Evolutionary conservation across 805 yeast species (phyloP).

Genomic region (Candida sithepensis): DNA sequence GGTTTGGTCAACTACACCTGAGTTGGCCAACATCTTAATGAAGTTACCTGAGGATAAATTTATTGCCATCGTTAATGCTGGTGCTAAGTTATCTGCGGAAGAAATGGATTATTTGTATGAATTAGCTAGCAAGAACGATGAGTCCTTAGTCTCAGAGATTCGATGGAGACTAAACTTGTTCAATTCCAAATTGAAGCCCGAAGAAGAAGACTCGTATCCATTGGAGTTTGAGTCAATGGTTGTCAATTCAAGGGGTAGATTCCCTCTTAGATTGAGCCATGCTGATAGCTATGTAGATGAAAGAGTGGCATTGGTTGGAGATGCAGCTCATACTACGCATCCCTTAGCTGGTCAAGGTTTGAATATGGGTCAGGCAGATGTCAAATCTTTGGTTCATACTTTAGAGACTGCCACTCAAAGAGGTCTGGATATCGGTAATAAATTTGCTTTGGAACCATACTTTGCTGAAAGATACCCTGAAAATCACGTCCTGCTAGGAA

Average conservation of each 20-base stretch:
- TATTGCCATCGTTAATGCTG: slow-evolving; percentile 76
- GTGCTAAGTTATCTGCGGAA: slow-evolving; percentile 68
- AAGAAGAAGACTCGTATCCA: slow-evolving; percentile 62
- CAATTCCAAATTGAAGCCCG: slow-evolving; percentile 30
- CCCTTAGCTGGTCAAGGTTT: slow-evolving; percentile 98
- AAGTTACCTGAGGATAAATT: slow-evolving; percentile 60
- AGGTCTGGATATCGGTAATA: slow-evolving; percentile 85
- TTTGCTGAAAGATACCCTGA: slow-evolving; percentile 77
- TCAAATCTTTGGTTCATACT: slow-evolving; percentile 62
- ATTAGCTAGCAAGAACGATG: slow-evolving; percentile 34
- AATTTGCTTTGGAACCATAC: slow-evolving; percentile 79
- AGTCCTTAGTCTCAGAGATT: slow-evolving; percentile 60
- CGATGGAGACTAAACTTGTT: slow-evolving; percentile 59
- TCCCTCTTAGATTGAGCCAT: slow-evolving; percentile 85
- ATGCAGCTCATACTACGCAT: slow-evolving; percentile 97
- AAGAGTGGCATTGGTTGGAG: slow-evolving; percentile 91
- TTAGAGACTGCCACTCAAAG: slow-evolving; percentile 66
- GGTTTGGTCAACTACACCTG: slow-evolving; percentile 90
- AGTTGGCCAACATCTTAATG: slow-evolving; percentile 59
- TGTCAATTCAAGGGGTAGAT: slow-evolving; percentile 70
- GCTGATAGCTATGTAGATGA: slow-evolving; percentile 85
- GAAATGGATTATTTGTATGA: slow-evolving; percentile 72
- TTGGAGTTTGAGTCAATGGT: slow-evolving; percentile 58
- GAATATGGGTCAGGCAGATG: slow-evolving; percentile 97
- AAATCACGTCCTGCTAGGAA: slow-evolving; percentile 79